Evolutionary conservation across 2,329 filamentous ascomycete species (phyloP).

Genomic region (Botrytis aclada): DNA sequence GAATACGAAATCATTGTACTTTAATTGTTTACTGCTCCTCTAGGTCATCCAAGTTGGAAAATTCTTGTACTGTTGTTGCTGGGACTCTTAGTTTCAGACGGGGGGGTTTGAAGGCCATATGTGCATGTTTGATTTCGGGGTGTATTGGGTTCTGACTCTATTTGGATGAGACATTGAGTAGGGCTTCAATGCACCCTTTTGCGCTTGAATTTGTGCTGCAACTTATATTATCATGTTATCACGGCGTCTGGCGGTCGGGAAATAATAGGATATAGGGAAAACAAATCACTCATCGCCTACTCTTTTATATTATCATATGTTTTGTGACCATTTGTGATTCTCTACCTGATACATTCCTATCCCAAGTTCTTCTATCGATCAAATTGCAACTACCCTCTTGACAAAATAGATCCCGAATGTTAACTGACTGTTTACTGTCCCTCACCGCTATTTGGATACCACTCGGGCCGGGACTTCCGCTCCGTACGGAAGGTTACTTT

Average conservation of each 20-base stretch:
- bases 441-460: slow-evolving; percentile 6
- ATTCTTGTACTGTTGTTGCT: slow-evolving; percentile 18
- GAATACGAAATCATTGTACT: slow-evolving; percentile 18
- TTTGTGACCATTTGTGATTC: background rate
- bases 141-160: slow-evolving; percentile 1
- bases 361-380: too few species aligned
- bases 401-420: background rate
- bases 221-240: slow-evolving; percentile 18
- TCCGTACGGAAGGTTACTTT: background rate
- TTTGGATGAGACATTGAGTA: slow-evolving; percentile 12
- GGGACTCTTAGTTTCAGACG: background rate
- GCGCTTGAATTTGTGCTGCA: slow-evolving; percentile 18
- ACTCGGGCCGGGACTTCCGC: background rate
- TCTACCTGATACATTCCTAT: background rate
- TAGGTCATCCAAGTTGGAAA: slow-evolving; percentile 7
- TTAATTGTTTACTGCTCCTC: slow-evolving; percentile 16
- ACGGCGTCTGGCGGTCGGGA: slow-evolving; percentile 16
- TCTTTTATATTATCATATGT: background rate
- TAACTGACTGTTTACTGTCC: background rate
- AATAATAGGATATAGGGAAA: slow-evolving; percentile 20
- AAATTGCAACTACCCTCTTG: background rate
- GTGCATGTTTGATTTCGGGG: slow-evolving; percentile 17
- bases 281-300: slow-evolving; percentile 6
- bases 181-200: slow-evolving; percentile 9
- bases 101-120: slow-evolving; percentile 6